Conservation (phyloP, 495 filamentous ascomycete species). For the Penicillium nucicola region DNA sequence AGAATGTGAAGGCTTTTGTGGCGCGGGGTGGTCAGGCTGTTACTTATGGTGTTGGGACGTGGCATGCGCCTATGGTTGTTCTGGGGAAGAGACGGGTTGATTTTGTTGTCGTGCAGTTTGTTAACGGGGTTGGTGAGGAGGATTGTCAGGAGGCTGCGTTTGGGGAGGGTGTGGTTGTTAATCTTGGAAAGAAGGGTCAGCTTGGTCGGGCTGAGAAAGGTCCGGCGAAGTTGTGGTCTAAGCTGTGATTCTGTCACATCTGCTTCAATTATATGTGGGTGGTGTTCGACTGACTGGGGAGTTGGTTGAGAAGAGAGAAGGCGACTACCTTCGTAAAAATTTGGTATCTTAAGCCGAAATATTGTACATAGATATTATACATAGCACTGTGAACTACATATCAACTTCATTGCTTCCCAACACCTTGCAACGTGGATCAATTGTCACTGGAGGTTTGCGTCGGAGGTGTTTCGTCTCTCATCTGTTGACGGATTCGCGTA, state of each 20-base stretch:
- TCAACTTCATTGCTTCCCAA: background rate
- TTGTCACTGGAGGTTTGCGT: background rate
- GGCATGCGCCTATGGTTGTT: constrained; percentile 97
- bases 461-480: constrained; percentile 6
- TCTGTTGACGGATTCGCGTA: constrained; percentile 22
- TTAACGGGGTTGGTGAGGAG: constrained; percentile 78
- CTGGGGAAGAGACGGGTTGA: constrained; percentile 65
- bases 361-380: constrained; percentile 6
- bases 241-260: constrained; percentile 10
- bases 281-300: background rate
- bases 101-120: constrained; percentile 87
- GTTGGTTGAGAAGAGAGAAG: background rate
- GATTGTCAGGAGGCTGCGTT: constrained; percentile 85
- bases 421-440: background rate
- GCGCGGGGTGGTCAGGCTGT: constrained; percentile 80
- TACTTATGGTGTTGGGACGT: constrained; percentile 87
- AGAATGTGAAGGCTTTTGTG: constrained; percentile 69
- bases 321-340: background rate
- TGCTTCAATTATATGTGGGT: background rate
- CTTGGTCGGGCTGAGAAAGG: constrained; percentile 32
- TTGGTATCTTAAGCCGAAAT: background rate
- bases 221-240: constrained; percentile 26
- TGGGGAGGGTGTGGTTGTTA: constrained; percentile 35
- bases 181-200: constrained; percentile 27
- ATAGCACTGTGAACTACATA: background rate